Evolutionary conservation across 805 yeast species (phyloP), one percentile per base, ranked within the genome.

Genomic region (Saturnispora mendoncae): DNA sequence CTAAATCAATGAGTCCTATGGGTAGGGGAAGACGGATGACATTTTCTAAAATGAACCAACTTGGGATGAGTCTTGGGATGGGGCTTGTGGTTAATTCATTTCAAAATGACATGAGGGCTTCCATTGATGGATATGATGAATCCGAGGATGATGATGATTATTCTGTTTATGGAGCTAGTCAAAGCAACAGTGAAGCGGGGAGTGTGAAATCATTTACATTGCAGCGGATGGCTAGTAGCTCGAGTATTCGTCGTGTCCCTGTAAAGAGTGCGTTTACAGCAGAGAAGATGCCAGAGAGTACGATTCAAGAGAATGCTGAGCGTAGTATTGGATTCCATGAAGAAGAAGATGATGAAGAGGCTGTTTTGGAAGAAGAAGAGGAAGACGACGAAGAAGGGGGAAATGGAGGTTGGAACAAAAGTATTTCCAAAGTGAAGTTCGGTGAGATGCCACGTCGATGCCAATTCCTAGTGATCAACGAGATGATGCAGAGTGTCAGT

Each of bases 391-490:
- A 20, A n/a, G n/a, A n/a, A n/a, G n/a, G n/a, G n/a, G n/a, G n/a
- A n/a, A n/a, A n/a, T n/a, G n/a, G n/a, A n/a, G n/a, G n/a, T n/a
- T n/a, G n/a, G n/a, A n/a, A n/a, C n/a, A n/a, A n/a, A n/a, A n/a
- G n/a, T n/a, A n/a, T n/a, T n/a, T n/a, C n/a, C n/a, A n/a, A n/a
- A n/a, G n/a, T 42, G 10, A 23, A 30, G 12, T 46, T 46, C 27
- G 38, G 36, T 3, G 41, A 33, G 15, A 38, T 46, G 43, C 37
- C 44, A 4, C 25, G 49, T 3, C 26, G 51, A n/a, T 45, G 49
- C 25, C 98, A 90, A 58, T 95, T 88, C 56, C 58, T 90, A 39
- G 81, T 92, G 38, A 65, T 92, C 50, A 90, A 90, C 58, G 95
- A 86, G 50, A 65, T 90, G 46, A 88, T 90, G 95, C 63, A 63